Conservation (phyloP, 768 basidiomycete species). For the Lactarius evosmus region DNA sequence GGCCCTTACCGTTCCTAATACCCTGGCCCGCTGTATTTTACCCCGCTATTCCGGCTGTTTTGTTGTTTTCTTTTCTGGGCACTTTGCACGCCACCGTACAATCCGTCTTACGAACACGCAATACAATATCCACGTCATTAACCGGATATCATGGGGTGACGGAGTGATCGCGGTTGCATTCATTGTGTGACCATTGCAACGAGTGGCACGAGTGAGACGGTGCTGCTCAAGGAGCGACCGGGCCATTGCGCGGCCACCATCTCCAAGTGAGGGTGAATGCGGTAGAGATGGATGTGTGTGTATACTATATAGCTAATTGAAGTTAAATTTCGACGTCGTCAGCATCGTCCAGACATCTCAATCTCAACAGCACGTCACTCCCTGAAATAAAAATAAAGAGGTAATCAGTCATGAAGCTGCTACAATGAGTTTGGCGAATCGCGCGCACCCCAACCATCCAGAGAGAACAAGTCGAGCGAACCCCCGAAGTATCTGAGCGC, state of each 20-base stretch:
- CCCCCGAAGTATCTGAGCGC: slow-evolving; percentile 76
- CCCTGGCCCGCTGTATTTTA: slow-evolving; percentile 45
- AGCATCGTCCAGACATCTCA: slow-evolving; percentile 51
- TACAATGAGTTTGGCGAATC: not conserved
- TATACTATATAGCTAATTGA: not conserved
- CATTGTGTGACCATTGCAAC: not conserved
- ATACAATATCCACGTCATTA: slow-evolving; percentile 30
- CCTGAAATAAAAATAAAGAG: slow-evolving; percentile 33
- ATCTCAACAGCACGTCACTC: slow-evolving; percentile 52
- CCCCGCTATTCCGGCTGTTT: slow-evolving; percentile 36
- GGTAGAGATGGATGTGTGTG: not conserved
- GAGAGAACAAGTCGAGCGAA: slow-evolving; percentile 71
- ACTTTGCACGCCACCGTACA: slow-evolving; percentile 35
- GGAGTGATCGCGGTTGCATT: not conserved
- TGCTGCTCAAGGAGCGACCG: not conserved
- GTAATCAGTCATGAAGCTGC: slow-evolving; percentile 13
- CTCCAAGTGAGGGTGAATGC: not conserved
- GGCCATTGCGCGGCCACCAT: too few species aligned
- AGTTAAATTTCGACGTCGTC: slow-evolving; percentile 49
- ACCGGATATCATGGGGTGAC: slow-evolving; percentile 6
- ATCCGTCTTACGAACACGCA: slow-evolving; percentile 37
- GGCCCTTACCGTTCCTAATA: slow-evolving; percentile 33
- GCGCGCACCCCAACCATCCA: slow-evolving; percentile 78
- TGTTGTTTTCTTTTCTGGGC: slow-evolving; percentile 38
- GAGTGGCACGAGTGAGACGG: not conserved